A percentile compares a stretch with the other conserved stretches of the same genome.
Conservation (phyloP, 257 asterid genomes). For the Petrea volubilis region DNA sequence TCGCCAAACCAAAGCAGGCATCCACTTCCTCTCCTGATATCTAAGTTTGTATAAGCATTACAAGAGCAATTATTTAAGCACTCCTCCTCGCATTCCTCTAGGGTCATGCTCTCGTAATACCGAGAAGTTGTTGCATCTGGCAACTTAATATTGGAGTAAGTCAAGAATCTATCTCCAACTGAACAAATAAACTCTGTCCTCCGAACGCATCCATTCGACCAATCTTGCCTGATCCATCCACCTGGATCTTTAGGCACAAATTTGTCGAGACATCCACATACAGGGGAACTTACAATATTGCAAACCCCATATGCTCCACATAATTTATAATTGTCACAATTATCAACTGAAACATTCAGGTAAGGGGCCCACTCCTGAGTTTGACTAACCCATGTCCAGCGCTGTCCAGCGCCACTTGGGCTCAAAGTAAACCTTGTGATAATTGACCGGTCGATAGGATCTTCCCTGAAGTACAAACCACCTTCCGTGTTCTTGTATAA, state of each 20-base stretch:
- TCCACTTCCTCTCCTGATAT: conserved; percentile 36
- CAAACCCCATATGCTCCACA: conserved; percentile 52
- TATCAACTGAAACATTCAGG: conserved; percentile 23
- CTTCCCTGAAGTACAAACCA: neutral
- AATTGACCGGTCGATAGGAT: neutral
- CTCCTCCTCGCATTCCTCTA: conserved; percentile 34
- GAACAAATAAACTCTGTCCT: conserved; percentile 27
- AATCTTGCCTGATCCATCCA: conserved; percentile 17
- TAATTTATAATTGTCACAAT: conserved; percentile 35
- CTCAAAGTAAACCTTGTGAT: conserved; percentile 8
- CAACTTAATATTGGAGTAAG: conserved; percentile 28
- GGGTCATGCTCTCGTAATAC: conserved; percentile 24
- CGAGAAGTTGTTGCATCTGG: conserved; percentile 34
- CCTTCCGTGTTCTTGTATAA: conserved; percentile 25
- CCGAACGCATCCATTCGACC: conserved; percentile 36
- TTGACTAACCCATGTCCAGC: conserved; percentile 33
- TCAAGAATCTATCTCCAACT: conserved; percentile 26
- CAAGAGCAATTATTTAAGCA: conserved; percentile 46
- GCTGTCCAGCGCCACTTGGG: conserved; percentile 16
- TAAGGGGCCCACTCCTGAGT: conserved; percentile 29
- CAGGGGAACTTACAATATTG: conserved; percentile 12
- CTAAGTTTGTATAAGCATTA: conserved; percentile 38
- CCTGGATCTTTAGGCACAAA: conserved; percentile 37
- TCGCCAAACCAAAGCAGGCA: conserved; percentile 48
- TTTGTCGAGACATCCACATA: conserved; percentile 38